phyloP scores from a whole-genome alignment of 75 land plant genomes.

The Picea sitchensis region DNA sequence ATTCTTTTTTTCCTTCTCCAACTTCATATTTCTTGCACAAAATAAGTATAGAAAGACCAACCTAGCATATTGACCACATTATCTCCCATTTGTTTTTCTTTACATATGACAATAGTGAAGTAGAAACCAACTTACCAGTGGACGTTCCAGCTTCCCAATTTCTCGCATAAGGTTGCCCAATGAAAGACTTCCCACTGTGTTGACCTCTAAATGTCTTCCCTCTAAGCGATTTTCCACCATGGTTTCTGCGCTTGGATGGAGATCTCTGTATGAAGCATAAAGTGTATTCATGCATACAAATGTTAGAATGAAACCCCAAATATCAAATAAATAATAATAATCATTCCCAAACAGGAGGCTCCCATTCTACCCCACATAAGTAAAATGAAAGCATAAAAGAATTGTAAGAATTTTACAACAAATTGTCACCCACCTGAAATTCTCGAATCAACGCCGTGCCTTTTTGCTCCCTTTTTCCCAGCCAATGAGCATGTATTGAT shows the following conservation, averaged over 20 bases:
- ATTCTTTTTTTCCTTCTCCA: neutral
- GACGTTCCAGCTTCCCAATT: neutral
- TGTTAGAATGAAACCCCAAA: neutral
- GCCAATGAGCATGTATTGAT: slow-evolving; percentile 44
- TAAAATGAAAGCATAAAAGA: neutral
- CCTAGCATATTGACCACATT: neutral
- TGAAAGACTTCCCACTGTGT: neutral
- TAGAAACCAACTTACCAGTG: slow-evolving; percentile 2
- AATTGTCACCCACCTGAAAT: slow-evolving; percentile 29
- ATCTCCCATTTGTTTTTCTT: neutral
- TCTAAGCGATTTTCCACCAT: neutral
- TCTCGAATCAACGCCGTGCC: slow-evolving; percentile 24
- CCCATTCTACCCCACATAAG: neutral
- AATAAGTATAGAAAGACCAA: neutral
- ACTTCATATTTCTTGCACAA: neutral
- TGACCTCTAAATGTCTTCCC: neutral
- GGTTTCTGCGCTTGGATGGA: neutral
- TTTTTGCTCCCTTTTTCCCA: slow-evolving; percentile 39
- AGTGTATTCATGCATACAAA: neutral
- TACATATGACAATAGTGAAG: neutral
- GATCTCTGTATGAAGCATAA: neutral
- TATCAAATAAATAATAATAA: neutral
- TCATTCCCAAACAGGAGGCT: neutral
- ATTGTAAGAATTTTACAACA: neutral
- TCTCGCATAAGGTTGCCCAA: neutral